These are phyloP conservation scores for Cryptosporidium bovis DNA, from an alignment of 169 alveolate species.

Conservation along the genomic window DNA sequence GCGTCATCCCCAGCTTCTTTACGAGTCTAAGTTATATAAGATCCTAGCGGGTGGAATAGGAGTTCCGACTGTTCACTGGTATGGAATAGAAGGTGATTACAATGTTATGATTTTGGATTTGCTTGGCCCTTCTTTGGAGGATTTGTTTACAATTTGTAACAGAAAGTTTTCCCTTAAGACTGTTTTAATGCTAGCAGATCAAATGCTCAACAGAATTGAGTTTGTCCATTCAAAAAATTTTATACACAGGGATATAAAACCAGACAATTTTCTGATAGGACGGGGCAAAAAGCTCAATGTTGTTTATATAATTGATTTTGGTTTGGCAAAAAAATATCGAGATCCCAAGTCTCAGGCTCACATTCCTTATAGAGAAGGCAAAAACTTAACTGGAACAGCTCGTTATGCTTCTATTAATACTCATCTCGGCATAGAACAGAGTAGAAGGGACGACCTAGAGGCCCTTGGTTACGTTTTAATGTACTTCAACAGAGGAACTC, in stretches of 20 bases:
- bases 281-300: slow-evolving; percentile 88
- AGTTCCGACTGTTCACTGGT: slow-evolving; percentile 97
- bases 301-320: slow-evolving; percentile 94
- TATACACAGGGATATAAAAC: slow-evolving; percentile 97
- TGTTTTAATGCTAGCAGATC: slow-evolving; percentile 94
- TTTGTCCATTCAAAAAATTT: slow-evolving; percentile 94
- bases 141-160: slow-evolving; percentile 93
- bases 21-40: slow-evolving; percentile 96
- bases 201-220: slow-evolving; percentile 94
- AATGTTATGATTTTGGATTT: slow-evolving; percentile 96
- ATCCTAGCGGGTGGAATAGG: slow-evolving; percentile 95
- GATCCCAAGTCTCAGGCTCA: slow-evolving; percentile 96
- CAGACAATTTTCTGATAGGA: slow-evolving; percentile 97
- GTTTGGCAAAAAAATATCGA: slow-evolving; percentile 95
- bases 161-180: slow-evolving; percentile 95
- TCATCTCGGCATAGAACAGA: slow-evolving; percentile 98
- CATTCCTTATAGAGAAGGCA: slow-evolving; percentile 97
- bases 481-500: slow-evolving; percentile 96
- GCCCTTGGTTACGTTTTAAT: slow-evolving; percentile 96
- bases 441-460: slow-evolving; percentile 98
- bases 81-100: slow-evolving; percentile 98
- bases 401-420: slow-evolving; percentile 97
- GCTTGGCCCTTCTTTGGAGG: slow-evolving; percentile 98
- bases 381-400: slow-evolving; percentile 97
- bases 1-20: slow-evolving; percentile 95